These are phyloP conservation scores for Microcera coccophila DNA, from an alignment of 2,329 filamentous ascomycete genomes.

Conservation along the genomic window DNA sequence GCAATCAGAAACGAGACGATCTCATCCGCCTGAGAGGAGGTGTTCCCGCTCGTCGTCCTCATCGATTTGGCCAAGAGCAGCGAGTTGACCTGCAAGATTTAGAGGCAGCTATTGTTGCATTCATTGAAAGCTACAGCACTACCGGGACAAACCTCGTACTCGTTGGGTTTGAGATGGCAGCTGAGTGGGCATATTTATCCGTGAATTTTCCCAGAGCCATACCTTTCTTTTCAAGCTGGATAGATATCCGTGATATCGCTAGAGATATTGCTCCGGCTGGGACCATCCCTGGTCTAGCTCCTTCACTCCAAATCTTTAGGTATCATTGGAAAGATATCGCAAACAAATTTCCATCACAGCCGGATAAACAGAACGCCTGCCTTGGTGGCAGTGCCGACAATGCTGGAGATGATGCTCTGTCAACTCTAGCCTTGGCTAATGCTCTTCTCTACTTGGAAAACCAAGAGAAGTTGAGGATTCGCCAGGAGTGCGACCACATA, in stretches of 20 bases:
- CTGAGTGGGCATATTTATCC: conserved; percentile 13
- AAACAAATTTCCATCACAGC: no score
- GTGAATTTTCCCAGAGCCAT: conserved; percentile 5
- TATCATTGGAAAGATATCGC: conserved; percentile 11
- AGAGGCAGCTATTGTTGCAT: background rate
- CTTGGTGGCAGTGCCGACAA: conserved; percentile 9
- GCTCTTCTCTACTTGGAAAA: conserved; percentile 3
- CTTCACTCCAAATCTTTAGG: conserved; percentile 2
- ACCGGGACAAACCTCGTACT: no score
- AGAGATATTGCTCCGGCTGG: conserved; percentile 7
- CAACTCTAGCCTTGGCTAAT: conserved; percentile 5
- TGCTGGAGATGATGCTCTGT: conserved; percentile 15
- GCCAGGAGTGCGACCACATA: conserved; percentile 6
- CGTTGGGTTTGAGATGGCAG: conserved; percentile 10
- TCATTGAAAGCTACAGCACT: background rate
- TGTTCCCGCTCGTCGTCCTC: background rate
- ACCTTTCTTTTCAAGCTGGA: conserved; percentile 12
- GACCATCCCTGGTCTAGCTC: background rate
- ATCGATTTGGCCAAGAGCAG: background rate
- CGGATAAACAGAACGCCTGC: background rate
- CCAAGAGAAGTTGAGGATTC: conserved; percentile 7
- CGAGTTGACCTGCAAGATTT: background rate
- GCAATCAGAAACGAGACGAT: background rate
- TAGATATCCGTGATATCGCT: conserved; percentile 13
- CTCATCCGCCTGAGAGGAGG: background rate